Evolutionary conservation across 2,329 filamentous ascomycete species (phyloP), one percentile per base, ranked within the genome.

Genomic region (Colletotrichum incanum): DNA sequence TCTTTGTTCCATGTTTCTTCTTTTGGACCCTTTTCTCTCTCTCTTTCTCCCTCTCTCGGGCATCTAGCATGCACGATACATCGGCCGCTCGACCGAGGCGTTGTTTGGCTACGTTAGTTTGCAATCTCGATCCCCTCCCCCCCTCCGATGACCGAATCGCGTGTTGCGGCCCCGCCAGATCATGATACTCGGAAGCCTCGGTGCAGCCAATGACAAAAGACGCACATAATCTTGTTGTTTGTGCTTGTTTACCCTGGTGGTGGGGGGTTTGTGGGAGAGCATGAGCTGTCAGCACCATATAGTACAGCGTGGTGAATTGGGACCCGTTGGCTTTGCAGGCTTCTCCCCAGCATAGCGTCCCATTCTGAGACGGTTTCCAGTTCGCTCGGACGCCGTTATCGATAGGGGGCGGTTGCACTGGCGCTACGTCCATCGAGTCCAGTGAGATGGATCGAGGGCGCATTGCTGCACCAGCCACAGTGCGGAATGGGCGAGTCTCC

Each of bases 391-490:
- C 58, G 41, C 37, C 23, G 59, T 69, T 72, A 72, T 72, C 69
- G 65, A 72, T 65, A 63, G 28, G 28, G 54, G 23, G 49, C 43
- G 58, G 34, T 47, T 31, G 45, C 28, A 34, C 45, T 62, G 39
- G 47, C 49, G 31, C 45, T 23, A 62, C 50, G 43, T 45, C 41
- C 59, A 72, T 72, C 69, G 69, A 64, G 52, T 23, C 54, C 54
- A 64, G 47, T 47, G 45, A 69, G 65, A 49, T 31, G 65, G 28
- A 72, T 72, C 69, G 69, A 37, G 52, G 41, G 68, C 43, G 52
- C 41, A 63, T 56, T 37, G 34, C 31, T 50, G 65, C 65, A 72
- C 59, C 59, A 72, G 70, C 70, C 70, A 72, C 65, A 72, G 59
- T 52, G 45, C 59, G 64, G 52, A 60, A 69, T 55, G 59, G 14